Evolutionary conservation across 345 rosid genomes (phyloP).

Genomic region (Clarkia xantiana): DNA sequence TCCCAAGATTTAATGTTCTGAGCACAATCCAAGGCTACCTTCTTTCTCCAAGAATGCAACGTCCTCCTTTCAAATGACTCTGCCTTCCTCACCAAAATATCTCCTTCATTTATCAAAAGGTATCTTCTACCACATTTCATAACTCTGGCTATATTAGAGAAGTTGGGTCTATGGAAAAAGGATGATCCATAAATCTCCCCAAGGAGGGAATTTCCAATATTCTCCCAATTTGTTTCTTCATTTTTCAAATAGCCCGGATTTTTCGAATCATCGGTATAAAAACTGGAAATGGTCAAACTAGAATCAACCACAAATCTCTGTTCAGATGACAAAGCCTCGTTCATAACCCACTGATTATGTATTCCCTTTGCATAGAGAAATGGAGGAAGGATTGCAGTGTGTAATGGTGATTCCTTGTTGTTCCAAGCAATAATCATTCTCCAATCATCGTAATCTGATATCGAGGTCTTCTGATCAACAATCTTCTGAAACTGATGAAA

Average conservation of each 20-base stretch:
- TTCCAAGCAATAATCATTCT: constrained; percentile 75
- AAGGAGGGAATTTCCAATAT: constrained; percentile 51
- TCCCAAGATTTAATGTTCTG: constrained; percentile 17
- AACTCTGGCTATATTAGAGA: constrained; percentile 34
- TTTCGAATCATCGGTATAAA: constrained; percentile 19
- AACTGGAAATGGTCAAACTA: constrained; percentile 44
- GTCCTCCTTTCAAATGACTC: constrained; percentile 19
- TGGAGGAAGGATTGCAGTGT: constrained; percentile 72
- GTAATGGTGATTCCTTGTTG: constrained; percentile 33
- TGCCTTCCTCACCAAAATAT: constrained; percentile 8
- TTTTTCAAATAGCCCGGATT: constrained; percentile 11
- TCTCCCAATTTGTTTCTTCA: constrained; percentile 55
- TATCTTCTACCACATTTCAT: constrained; percentile 37
- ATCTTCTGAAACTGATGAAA: constrained; percentile 61
- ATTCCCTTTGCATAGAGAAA: constrained; percentile 62
- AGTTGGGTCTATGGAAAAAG: constrained; percentile 27
- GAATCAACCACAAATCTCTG: constrained; percentile 72
- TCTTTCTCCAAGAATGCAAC: constrained; percentile 20
- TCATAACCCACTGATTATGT: constrained; percentile 53
- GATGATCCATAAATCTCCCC: constrained; percentile 54
- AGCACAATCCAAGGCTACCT: constrained; percentile 36
- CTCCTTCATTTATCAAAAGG: constrained; percentile 21
- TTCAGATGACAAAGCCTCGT: constrained; percentile 48
- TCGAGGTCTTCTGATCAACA: constrained; percentile 15
- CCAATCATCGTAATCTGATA: constrained; percentile 26